Conservation (phyloP, 75 land plant genomes). For the Pinus albicaulis region DNA sequence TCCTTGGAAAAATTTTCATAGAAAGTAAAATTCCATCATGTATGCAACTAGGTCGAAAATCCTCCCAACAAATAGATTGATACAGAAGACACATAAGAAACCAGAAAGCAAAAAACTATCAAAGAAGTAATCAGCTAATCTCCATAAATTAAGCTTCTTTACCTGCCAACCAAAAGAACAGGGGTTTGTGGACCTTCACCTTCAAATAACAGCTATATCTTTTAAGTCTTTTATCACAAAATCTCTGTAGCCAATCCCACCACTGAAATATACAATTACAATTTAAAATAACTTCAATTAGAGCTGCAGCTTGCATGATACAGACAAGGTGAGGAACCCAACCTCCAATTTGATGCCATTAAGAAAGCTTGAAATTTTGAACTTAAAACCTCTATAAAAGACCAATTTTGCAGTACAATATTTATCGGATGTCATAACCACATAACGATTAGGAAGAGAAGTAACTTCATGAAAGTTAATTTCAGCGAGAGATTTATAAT, state of each 20-base stretch:
- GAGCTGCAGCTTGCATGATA: neutral
- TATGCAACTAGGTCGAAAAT: no score
- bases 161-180: no score
- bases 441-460: neutral
- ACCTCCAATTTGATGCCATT: neutral
- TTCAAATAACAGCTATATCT: neutral
- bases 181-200: neutral
- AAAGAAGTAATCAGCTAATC: no score
- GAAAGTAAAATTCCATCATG: no score
- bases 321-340: neutral
- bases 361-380: neutral
- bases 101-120: no score
- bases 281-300: neutral
- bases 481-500: neutral
- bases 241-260: neutral
- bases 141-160: no score
- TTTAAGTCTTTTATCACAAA: neutral
- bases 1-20: no score
- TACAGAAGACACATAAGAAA: no score
- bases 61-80: no score
- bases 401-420: neutral
- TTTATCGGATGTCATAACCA: neutral
- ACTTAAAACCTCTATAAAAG: neutral
- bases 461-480: neutral
- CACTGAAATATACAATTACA: neutral